Evolutionary conservation across 129 eudicot genomes (phyloP), one percentile per base, ranked within the genome.

Genomic region (Heracleum sosnowskyi): DNA sequence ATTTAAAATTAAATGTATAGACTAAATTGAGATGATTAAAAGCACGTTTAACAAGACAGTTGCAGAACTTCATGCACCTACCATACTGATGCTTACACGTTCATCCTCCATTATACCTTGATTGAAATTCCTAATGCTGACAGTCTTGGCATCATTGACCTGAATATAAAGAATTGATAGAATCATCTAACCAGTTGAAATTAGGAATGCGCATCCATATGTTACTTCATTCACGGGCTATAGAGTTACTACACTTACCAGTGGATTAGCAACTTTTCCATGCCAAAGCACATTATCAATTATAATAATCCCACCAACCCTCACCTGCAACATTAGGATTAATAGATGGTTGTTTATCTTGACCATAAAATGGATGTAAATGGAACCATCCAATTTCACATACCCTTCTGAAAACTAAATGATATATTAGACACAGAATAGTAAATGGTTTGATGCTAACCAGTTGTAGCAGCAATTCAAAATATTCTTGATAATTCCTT

Each of bases 231-330:
- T 11, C 17, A 44, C 47, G 11, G 8, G 47, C 3, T 44, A 44
- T 44, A 11, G 17, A 16, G 36, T 42, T 26, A 16, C 36, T 73
- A 40, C 35, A 28, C 77, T 80, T 79, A 92, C 98, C 94, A 92
- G 87, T 28, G 99, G 96, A 83, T 95, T 96, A 34, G 97, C 96
- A 73, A 95, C 97, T 83, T 88, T 90, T 63, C 99, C 99, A 79
- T 90, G 92, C 99, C 99, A 95, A 31, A 95, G 95, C 69, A 95
- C 99, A 89, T 95, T 95, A 87, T 92, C 99, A 22, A 95, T 85
- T 76, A 95, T 91, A 72, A 95, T 89, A 79, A 95, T 66, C 72
- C 99, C 99, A 73, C 97, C 99, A 76, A 85, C 86, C 79, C 96
- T 92, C 87, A 93, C 98, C 97, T 92, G 85, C 77, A 81, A 80